Evolutionary conservation across 2,329 filamentous ascomycete species (phyloP).

Genomic region (Colletotrichum eleusines): DNA sequence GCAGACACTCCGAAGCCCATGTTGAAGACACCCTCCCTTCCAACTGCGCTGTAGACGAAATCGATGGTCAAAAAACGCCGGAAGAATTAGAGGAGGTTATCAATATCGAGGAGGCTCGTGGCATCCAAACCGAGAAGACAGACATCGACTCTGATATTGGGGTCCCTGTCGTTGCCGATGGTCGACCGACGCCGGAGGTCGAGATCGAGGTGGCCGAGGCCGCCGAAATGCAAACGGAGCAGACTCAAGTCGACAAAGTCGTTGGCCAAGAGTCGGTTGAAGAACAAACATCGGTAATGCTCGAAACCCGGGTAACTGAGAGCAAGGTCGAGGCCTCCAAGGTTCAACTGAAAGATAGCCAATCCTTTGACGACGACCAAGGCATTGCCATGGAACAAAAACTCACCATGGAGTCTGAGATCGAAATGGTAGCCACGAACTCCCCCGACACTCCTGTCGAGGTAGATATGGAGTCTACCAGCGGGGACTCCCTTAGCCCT

Average conservation of each 20-base stretch:
- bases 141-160: background rate
- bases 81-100: background rate
- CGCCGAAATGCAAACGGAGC: background rate
- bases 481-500: constrained; percentile 12
- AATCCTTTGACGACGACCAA: background rate
- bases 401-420: background rate
- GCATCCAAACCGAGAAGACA: background rate
- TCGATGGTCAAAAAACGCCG: background rate
- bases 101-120: background rate
- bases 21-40: background rate
- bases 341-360: background rate
- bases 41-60: background rate
- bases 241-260: background rate
- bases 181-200: background rate
- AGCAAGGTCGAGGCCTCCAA: background rate
- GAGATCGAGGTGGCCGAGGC: background rate
- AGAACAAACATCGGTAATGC: background rate
- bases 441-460: constrained; percentile 11
- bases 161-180: background rate
- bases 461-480: constrained; percentile 20
- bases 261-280: background rate
- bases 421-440: constrained; percentile 8
- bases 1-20: background rate
- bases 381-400: background rate
- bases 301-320: background rate